phyloP scores from a whole-genome alignment of 139 green algal species.

The Chlorella sp. region DNA sequence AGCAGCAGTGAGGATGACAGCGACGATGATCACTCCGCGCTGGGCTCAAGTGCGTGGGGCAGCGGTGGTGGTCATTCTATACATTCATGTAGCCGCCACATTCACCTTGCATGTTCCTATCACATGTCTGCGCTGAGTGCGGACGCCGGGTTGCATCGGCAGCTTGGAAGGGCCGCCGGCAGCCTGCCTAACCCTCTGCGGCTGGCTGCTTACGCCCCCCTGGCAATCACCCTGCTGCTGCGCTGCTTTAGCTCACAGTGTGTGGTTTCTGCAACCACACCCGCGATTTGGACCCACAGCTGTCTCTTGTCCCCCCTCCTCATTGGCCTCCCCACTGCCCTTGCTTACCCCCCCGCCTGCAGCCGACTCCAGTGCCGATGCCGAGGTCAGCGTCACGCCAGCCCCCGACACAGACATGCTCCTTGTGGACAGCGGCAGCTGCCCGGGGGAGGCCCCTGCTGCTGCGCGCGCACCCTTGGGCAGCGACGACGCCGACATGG shows the following conservation, averaged over 20 bases:
- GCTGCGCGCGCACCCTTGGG: slow-evolving; percentile 1
- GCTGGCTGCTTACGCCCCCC: too few relatives aligned
- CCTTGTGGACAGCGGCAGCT: neutral
- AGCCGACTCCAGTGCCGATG: slow-evolving; percentile 16
- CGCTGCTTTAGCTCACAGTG: too few relatives aligned
- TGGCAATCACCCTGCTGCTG: too few relatives aligned
- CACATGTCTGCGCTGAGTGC: too few relatives aligned
- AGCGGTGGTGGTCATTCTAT: neutral
- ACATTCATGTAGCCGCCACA: too few relatives aligned
- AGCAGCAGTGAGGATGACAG: slow-evolving; percentile 17
- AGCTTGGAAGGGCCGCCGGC: too few relatives aligned
- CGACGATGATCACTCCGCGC: slow-evolving; percentile 3
- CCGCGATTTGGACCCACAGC: too few relatives aligned
- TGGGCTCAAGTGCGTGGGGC: neutral
- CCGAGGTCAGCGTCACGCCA: slow-evolving; percentile 30
- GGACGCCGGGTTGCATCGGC: too few relatives aligned
- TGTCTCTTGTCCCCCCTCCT: neutral
- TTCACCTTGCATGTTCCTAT: too few relatives aligned
- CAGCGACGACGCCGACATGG: slow-evolving; percentile 42
- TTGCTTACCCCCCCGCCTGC: neutral
- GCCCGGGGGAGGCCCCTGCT: neutral
- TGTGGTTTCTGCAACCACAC: too few relatives aligned
- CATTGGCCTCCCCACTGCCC: neutral
- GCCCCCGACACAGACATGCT: slow-evolving; percentile 11
- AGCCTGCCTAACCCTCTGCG: too few relatives aligned